These are phyloP conservation scores for Xerocomus amazonicus DNA, from an alignment of 1,284 basidiomycete genomes.

Conservation along the genomic window DNA sequence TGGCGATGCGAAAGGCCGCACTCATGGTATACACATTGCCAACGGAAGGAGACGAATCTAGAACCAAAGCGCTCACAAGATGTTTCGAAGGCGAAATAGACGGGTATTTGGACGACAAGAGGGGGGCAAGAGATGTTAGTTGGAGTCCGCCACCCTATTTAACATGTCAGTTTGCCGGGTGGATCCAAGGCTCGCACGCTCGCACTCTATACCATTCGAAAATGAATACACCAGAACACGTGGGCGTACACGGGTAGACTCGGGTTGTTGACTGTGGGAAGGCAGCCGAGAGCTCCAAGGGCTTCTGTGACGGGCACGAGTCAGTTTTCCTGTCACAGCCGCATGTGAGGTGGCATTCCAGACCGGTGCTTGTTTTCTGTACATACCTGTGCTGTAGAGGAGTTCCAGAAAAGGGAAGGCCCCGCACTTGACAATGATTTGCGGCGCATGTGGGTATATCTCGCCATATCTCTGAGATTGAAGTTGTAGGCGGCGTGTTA, in stretches of 20 bases:
- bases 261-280: conserved; percentile 18
- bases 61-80: conserved; percentile 38
- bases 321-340: conserved; percentile 23
- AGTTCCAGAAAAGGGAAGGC: conserved; percentile 39
- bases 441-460: too few relatives aligned
- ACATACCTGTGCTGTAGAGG: conserved; percentile 32
- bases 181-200: not conserved
- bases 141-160: conserved; percentile 45
- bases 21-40: conserved; percentile 30
- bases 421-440: conserved; percentile 44
- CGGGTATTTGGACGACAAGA: conserved; percentile 32
- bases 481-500: too few relatives aligned
- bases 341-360: not conserved
- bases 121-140: conserved; percentile 36
- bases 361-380: conserved; percentile 4
- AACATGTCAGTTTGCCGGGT: not conserved
- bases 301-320: conserved; percentile 40
- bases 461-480: too few relatives aligned
- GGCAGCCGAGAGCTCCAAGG: conserved; percentile 39
- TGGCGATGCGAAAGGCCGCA: conserved; percentile 39
- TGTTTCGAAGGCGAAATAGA: conserved; percentile 10
- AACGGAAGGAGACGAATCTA: conserved; percentile 51
- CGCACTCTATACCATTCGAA: conserved; percentile 46
- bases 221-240: conserved; percentile 50
- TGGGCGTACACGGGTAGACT: conserved; percentile 11